A percentile compares a stretch with the other conserved stretches of the same genome.
phyloP scores from a whole-genome alignment of 2,329 filamentous ascomycete species.

The Bipolaris sorokiniana region DNA sequence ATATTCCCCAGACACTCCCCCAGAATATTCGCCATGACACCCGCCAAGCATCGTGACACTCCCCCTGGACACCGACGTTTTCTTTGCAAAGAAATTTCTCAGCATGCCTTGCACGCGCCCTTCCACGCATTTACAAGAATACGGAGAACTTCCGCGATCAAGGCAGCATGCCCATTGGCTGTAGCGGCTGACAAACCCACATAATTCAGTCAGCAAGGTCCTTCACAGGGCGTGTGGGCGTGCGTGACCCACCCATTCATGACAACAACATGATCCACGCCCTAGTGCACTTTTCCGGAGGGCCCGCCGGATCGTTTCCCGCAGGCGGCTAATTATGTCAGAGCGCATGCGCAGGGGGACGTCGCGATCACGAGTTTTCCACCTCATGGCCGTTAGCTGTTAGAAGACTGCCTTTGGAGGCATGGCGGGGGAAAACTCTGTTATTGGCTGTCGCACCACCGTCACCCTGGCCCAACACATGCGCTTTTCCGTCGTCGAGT shows the following conservation, averaged over 20 bases:
- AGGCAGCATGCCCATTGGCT: conserved; percentile 12
- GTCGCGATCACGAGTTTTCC: conserved; percentile 7
- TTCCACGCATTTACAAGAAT: conserved; percentile 10
- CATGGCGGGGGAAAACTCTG: conserved; percentile 26
- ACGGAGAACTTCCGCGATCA: conserved; percentile 7
- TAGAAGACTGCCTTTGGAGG: conserved; percentile 25
- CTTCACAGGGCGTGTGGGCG: conserved; percentile 7
- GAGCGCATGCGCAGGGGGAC: conserved; percentile 7
- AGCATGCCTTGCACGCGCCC: conserved; percentile 20
- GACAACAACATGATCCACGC: conserved; percentile 14
- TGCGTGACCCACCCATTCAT: conserved; percentile 11
- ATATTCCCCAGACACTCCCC: conserved; percentile 18
- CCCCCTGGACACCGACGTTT: conserved; percentile 2
- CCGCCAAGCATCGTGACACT: conserved; percentile 24
- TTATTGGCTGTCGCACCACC: conserved; percentile 23
- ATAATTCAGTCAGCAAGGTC: conserved; percentile 19
- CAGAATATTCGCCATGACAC: conserved; percentile 15
- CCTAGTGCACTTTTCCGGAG: conserved; percentile 12
- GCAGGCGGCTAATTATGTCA: conserved; percentile 19
- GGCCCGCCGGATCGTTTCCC: conserved; percentile 19
- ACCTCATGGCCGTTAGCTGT: conserved; percentile 18
- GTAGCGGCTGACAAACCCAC: conserved; percentile 21
- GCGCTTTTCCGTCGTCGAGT: conserved; percentile 13
- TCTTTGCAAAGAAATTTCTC: conserved; percentile 3
- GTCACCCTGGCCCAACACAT: neutral